Evolutionary conservation across 2,329 filamentous ascomycete species (phyloP).

Genomic region (Parafenestella ontariensis): DNA sequence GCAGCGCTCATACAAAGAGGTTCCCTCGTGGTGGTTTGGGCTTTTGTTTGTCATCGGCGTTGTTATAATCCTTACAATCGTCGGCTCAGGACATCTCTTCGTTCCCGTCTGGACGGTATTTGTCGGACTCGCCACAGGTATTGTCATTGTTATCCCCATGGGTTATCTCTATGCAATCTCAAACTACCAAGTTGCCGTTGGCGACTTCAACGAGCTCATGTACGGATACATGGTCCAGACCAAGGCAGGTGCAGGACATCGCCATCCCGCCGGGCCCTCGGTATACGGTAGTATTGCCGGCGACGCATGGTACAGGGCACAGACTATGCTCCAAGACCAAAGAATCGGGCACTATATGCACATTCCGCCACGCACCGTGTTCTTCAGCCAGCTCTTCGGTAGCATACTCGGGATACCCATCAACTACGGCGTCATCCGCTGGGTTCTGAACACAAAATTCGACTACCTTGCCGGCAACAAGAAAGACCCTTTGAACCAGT

Average conservation of each 20-base stretch:
- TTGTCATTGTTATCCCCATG: slow-evolving; percentile 63
- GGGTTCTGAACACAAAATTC: slow-evolving; percentile 64
- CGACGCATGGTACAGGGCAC: slow-evolving; percentile 60
- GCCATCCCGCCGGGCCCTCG: slow-evolving; percentile 65
- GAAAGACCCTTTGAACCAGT: slow-evolving; percentile 65
- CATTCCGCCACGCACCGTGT: slow-evolving; percentile 64
- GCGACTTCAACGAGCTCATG: slow-evolving; percentile 66
- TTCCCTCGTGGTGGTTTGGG: slow-evolving; percentile 66
- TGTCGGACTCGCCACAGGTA: slow-evolving; percentile 63
- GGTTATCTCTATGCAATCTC: slow-evolving; percentile 67
- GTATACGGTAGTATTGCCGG: slow-evolving; percentile 66
- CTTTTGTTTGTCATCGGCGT: slow-evolving; percentile 60
- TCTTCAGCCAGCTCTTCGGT: slow-evolving; percentile 68
- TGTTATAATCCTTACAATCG: slow-evolving; percentile 59
- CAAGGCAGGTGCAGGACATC: slow-evolving; percentile 52
- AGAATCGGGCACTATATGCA: slow-evolving; percentile 72
- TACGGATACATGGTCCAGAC: slow-evolving; percentile 67
- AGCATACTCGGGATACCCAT: slow-evolving; percentile 66
- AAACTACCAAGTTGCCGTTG: slow-evolving; percentile 62
- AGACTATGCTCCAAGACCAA: slow-evolving; percentile 65
- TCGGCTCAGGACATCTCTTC: slow-evolving; percentile 61
- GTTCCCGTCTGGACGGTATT: slow-evolving; percentile 68
- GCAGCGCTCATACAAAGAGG: slow-evolving; percentile 64
- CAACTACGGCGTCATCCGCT: slow-evolving; percentile 67
- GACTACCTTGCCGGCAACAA: slow-evolving; percentile 61